Evolutionary conservation across 2,329 filamentous ascomycete genomes (phyloP).

Genomic region (Claviceps sorghi): DNA sequence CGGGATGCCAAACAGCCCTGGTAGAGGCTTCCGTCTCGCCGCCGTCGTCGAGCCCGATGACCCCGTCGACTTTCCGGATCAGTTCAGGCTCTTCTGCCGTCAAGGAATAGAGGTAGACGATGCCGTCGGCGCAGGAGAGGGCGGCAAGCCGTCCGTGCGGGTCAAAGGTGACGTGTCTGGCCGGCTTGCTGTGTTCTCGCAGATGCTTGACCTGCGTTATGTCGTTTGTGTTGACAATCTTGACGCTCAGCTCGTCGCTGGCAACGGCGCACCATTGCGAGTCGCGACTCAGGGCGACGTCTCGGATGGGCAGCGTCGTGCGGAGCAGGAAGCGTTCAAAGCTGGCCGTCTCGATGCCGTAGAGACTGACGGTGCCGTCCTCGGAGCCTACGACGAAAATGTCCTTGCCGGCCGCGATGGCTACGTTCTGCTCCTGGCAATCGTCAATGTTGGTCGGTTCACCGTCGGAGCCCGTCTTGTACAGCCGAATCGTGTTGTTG

Average conservation of each 20-base stretch:
- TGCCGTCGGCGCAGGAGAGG: conserved; percentile 75
- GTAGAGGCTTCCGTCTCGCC: conserved; percentile 61
- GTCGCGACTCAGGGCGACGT: conserved; percentile 70
- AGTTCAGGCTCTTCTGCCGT: conserved; percentile 65
- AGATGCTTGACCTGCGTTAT: conserved; percentile 63
- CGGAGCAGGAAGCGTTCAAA: conserved; percentile 75
- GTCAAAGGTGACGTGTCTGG: conserved; percentile 86
- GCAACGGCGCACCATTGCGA: conserved; percentile 82
- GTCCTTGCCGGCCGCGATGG: conserved; percentile 60
- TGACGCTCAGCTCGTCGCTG: conserved; percentile 90
- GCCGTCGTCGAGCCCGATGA: conserved; percentile 65
- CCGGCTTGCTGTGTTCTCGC: conserved; percentile 69
- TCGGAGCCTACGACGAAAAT: conserved; percentile 85
- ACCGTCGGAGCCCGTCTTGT: conserved; percentile 79
- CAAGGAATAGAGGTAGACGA: conserved; percentile 80
- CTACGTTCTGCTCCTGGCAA: conserved; percentile 71
- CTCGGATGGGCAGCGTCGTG: conserved; percentile 72
- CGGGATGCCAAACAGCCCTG: conserved; percentile 77
- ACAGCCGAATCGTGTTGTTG: conserved; percentile 87
- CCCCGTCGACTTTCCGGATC: conserved; percentile 68
- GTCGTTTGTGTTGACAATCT: conserved; percentile 71
- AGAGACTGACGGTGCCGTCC: conserved; percentile 90
- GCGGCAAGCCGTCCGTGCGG: conserved; percentile 60
- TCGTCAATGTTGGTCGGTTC: conserved; percentile 90
- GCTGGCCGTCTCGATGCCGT: conserved; percentile 57